These are phyloP conservation scores for Corymbia citriodora DNA, from an alignment of 441 rosid genomes.

Conservation along the genomic window DNA sequence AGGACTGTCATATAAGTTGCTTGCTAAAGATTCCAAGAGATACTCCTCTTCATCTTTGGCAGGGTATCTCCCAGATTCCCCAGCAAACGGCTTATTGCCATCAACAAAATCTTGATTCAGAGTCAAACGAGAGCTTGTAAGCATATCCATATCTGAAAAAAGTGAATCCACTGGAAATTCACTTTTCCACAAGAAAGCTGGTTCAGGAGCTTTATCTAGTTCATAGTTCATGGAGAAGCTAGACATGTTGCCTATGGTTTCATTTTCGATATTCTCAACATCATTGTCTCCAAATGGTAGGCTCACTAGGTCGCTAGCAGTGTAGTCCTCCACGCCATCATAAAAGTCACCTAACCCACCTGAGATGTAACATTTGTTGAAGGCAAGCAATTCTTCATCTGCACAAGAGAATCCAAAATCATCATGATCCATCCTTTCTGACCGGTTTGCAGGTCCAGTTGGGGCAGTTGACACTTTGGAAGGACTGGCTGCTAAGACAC, in stretches of 20 bases:
- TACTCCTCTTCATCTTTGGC: conserved; percentile 19
- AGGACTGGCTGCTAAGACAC: conserved; percentile 3
- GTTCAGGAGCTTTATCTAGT: conserved; percentile 40
- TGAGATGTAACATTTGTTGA: conserved; percentile 4
- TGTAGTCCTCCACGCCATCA: conserved; percentile 1
- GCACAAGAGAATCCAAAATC: conserved; percentile 30
- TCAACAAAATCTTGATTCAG: conserved; percentile 1
- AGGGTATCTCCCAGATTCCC: not conserved
- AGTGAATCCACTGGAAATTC: conserved; percentile 5
- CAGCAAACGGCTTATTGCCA: conserved; percentile 14
- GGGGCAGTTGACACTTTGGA: conserved; percentile 16
- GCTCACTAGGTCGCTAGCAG: conserved; percentile 5
- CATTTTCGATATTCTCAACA: not conserved
- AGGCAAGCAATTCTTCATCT: conserved; percentile 26
- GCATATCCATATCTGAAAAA: conserved; percentile 2
- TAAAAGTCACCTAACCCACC: conserved; percentile 17
- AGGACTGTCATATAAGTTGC: conserved; percentile 8
- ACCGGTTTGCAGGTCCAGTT: conserved; percentile 4
- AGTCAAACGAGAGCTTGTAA: conserved; percentile 2
- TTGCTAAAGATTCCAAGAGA: conserved; percentile 41
- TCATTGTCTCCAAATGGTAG: conserved; percentile 12
- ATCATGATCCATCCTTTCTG: conserved; percentile 27
- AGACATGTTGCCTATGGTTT: conserved; percentile 9
- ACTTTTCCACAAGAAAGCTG: conserved; percentile 12
- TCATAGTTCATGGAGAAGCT: conserved; percentile 34